A percentile compares a stretch with the other conserved stretches of the same genome.
Conservation (phyloP, 768 basidiomycete species). For the Amanita inopinata region DNA sequence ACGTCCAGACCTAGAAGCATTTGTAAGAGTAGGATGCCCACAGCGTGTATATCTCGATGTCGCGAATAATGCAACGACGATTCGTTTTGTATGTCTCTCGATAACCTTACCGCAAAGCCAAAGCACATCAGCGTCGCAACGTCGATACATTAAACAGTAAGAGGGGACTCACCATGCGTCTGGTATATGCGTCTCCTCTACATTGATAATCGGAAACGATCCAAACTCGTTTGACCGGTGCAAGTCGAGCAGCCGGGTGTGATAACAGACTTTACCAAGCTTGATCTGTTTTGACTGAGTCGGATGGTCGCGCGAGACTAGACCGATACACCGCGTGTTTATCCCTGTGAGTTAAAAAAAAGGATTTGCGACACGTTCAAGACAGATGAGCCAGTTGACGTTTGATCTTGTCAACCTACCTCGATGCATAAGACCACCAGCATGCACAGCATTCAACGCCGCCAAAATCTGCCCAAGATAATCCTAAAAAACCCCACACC, state of each 20-base stretch:
- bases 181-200: slow-evolving; percentile 30
- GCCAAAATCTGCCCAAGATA: slow-evolving; percentile 67
- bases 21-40: slow-evolving; percentile 72
- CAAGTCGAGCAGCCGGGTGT: slow-evolving; percentile 65
- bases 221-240: slow-evolving; percentile 80
- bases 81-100: slow-evolving; percentile 71
- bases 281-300: slow-evolving; percentile 57
- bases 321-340: slow-evolving; percentile 47
- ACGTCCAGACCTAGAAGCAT: slow-evolving; percentile 80
- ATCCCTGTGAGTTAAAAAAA: slow-evolving; percentile 49
- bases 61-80: slow-evolving; percentile 66
- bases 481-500: slow-evolving; percentile 34
- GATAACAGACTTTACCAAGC: slow-evolving; percentile 62
- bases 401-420: slow-evolving; percentile 29
- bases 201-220: slow-evolving; percentile 18
- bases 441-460: slow-evolving; percentile 60
- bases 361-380: slow-evolving; percentile 3
- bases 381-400: too few species aligned
- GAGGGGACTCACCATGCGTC: slow-evolving; percentile 31
- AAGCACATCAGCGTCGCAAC: too few species aligned
- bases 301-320: slow-evolving; percentile 39
- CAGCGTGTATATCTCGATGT: slow-evolving; percentile 73
- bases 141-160: background rate
- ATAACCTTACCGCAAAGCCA: slow-evolving; percentile 41
- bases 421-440: slow-evolving; percentile 59